These are phyloP conservation scores for Sechiopsis laciniata DNA, from an alignment of 306 rosid species.

Conservation along the genomic window DNA sequence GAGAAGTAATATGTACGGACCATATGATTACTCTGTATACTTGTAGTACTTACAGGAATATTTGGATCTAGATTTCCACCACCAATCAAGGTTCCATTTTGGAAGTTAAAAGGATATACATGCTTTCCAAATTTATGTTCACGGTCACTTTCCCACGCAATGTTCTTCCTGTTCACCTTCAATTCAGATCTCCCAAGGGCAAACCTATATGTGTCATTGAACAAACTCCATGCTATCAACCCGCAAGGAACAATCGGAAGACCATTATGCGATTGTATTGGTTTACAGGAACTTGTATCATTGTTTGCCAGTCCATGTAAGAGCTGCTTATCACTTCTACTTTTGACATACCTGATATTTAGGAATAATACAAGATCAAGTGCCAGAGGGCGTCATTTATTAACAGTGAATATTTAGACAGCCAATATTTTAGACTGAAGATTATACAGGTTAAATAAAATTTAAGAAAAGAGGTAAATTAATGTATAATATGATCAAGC, in stretches of 20 bases:
- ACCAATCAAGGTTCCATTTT: slow-evolving; percentile 78
- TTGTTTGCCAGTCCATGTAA: slow-evolving; percentile 64
- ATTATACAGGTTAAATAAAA: neutral
- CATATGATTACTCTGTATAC: slow-evolving; percentile 13
- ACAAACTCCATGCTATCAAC: slow-evolving; percentile 91
- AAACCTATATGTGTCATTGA: slow-evolving; percentile 70
- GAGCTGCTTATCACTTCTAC: slow-evolving; percentile 79
- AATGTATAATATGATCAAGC: neutral
- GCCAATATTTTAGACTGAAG: neutral
- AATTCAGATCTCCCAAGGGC: slow-evolving; percentile 56
- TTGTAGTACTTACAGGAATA: slow-evolving; percentile 60
- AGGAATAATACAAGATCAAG: slow-evolving; percentile 19
- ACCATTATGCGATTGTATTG: slow-evolving; percentile 48
- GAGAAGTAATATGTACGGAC: neutral
- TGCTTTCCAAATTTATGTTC: slow-evolving; percentile 78
- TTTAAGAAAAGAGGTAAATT: neutral
- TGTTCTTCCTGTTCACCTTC: slow-evolving; percentile 71
- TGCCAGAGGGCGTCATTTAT: neutral
- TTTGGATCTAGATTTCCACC: slow-evolving; percentile 71
- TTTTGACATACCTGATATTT: slow-evolving; percentile 75
- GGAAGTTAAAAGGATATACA: slow-evolving; percentile 89
- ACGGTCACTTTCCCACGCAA: slow-evolving; percentile 95
- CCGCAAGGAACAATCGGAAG: slow-evolving; percentile 89
- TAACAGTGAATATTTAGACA: neutral
- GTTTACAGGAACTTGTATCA: slow-evolving; percentile 61